Percentiles rank a stretch among this genome's conserved stretches.
These are phyloP conservation scores for Cadophora sp. DNA, from an alignment of 2,329 filamentous ascomycete genomes.

Conservation along the genomic window DNA sequence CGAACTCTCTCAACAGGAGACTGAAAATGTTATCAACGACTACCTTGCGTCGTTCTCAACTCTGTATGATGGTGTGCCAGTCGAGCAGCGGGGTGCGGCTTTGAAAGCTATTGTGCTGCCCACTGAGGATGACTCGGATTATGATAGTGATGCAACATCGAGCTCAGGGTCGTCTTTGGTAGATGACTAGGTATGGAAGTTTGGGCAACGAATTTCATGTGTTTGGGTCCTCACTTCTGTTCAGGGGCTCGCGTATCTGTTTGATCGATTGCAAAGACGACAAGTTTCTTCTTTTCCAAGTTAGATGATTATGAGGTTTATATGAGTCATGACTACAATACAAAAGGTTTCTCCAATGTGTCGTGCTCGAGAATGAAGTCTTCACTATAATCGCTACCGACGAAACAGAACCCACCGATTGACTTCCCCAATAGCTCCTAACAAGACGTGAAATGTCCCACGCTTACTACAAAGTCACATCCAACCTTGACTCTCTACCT, in stretches of 20 bases:
- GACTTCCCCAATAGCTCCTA: too few relatives aligned
- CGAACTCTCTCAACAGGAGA: slow-evolving; percentile 30
- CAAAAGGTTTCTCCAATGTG: too few relatives aligned
- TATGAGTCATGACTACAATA: too few relatives aligned
- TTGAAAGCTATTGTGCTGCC: slow-evolving; percentile 23
- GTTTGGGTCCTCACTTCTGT: background rate
- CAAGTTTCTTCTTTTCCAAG: background rate
- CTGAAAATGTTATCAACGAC: slow-evolving; percentile 32
- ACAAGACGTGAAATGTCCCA: too few relatives aligned
- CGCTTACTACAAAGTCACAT: too few relatives aligned
- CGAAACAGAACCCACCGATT: too few relatives aligned
- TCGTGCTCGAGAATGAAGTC: too few relatives aligned
- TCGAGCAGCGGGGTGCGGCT: slow-evolving; percentile 25
- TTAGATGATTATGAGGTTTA: too few relatives aligned
- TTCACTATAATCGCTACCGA: too few relatives aligned
- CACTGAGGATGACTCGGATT: slow-evolving; percentile 20
- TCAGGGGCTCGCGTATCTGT: background rate
- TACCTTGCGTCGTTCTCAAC: slow-evolving; percentile 31
- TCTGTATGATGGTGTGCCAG: slow-evolving; percentile 28
- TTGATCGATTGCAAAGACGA: background rate
- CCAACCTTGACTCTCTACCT: background rate
- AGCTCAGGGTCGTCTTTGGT: slow-evolving; percentile 3
- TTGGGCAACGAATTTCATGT: background rate
- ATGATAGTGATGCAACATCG: slow-evolving; percentile 26
- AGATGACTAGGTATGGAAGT: slow-evolving; percentile 1